Evolutionary conservation across 306 rosid genomes (phyloP).

Genomic region (Cercis canadensis): DNA sequence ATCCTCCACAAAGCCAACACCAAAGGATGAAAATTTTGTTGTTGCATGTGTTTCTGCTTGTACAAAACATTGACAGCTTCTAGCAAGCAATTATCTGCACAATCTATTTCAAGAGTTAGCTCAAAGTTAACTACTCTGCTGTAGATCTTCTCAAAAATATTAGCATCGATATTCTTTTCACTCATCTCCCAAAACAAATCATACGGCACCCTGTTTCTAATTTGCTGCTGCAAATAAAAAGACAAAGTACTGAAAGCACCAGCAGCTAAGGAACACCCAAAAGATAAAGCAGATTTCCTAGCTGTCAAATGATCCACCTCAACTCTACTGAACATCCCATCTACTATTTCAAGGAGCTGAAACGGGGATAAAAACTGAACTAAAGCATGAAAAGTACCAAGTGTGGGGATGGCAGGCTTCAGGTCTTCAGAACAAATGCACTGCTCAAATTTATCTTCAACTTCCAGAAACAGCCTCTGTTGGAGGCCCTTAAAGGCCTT

Average conservation of each 20-base stretch:
- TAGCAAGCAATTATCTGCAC: conserved; percentile 70
- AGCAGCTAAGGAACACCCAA: conserved; percentile 75
- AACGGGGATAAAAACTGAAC: conserved; percentile 70
- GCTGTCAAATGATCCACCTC: conserved; percentile 44
- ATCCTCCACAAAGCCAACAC: conserved; percentile 59
- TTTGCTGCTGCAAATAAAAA: conserved; percentile 60
- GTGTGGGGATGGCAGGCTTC: conserved; percentile 51
- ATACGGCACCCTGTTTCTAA: conserved; percentile 51
- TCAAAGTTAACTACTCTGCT: conserved; percentile 50
- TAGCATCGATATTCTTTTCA: conserved; percentile 38
- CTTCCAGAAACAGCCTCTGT: conserved; percentile 55
- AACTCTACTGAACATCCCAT: conserved; percentile 69
- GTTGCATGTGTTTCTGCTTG: conserved; percentile 54
- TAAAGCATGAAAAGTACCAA: conserved; percentile 60
- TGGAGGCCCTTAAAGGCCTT: conserved; percentile 56
- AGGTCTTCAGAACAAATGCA: conserved; percentile 48
- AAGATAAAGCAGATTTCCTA: conserved; percentile 51
- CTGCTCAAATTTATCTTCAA: conserved; percentile 55
- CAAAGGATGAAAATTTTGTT: conserved; percentile 60
- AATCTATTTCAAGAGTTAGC: conserved; percentile 51
- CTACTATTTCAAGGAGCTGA: conserved; percentile 76
- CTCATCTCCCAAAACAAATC: conserved; percentile 68
- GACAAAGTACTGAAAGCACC: conserved; percentile 71
- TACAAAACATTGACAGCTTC: conserved; percentile 65
- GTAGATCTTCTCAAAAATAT: conserved; percentile 71